Evolutionary conservation across 2,329 filamentous ascomycete genomes (phyloP).

Genomic region (Colletotrichum tropicale): DNA sequence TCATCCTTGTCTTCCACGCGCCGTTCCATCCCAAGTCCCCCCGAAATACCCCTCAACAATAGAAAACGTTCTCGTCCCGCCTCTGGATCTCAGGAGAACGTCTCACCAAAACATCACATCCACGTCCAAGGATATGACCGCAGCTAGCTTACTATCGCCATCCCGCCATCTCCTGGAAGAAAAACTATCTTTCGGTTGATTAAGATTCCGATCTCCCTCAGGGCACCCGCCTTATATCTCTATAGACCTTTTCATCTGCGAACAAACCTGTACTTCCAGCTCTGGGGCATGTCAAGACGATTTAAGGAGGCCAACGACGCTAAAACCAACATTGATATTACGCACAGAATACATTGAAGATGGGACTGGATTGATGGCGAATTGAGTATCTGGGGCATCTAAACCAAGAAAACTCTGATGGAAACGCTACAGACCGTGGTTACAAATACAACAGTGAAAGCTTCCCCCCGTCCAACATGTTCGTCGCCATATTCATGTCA

Average conservation of each 20-base stretch:
- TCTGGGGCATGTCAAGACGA: neutral
- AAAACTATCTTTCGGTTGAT: neutral
- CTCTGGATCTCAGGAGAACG: neutral
- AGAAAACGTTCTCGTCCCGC: neutral
- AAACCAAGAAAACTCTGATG: neutral
- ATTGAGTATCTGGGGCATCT: neutral
- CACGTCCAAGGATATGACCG: too few relatives aligned
- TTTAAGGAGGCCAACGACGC: neutral
- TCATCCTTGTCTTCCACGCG: too few relatives aligned
- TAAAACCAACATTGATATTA: too few relatives aligned
- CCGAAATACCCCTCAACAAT: neutral
- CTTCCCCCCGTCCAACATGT: neutral
- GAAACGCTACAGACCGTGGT: neutral
- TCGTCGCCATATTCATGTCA: neutral
- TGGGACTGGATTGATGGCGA: accelerated
- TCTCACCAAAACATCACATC: neutral
- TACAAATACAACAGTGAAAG: accelerated
- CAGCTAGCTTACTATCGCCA: too few relatives aligned
- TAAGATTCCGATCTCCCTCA: accelerated
- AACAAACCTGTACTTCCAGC: accelerated
- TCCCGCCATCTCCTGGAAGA: accelerated
- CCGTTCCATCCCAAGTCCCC: neutral
- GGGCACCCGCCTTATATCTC: accelerated
- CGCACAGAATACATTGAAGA: accelerated
- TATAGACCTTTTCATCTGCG: neutral